These are phyloP conservation scores for Phytophthora crassamura DNA, from an alignment of 352 stramenopile genomes.

Conservation along the genomic window DNA sequence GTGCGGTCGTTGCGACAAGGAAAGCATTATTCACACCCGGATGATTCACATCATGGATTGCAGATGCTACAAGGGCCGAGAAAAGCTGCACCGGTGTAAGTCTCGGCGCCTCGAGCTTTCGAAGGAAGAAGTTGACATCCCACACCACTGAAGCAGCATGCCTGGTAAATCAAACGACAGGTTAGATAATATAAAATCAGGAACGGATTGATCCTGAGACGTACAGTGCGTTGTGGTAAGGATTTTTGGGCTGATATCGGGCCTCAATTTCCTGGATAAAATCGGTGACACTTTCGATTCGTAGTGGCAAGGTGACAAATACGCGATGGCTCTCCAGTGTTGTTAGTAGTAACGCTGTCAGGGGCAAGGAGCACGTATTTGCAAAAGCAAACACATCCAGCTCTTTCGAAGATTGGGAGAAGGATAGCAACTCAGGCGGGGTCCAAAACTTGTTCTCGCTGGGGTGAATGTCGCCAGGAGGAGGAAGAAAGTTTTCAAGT, in stretches of 20 bases:
- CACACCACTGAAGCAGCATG: constrained; percentile 77
- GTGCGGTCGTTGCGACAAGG: constrained; percentile 81
- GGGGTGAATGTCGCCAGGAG: constrained; percentile 5
- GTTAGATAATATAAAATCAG: constrained; percentile 1
- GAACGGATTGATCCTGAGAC: constrained; percentile 8
- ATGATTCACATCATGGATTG: constrained; percentile 94
- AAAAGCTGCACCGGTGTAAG: constrained; percentile 60
- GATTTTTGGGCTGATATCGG: constrained; percentile 75
- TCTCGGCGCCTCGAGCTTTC: constrained; percentile 44
- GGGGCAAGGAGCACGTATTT: constrained; percentile 47
- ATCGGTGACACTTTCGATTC: constrained; percentile 56
- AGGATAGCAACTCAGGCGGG: constrained; percentile 45
- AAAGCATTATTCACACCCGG: constrained; percentile 93
- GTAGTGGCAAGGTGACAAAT: constrained; percentile 62
- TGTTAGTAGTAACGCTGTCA: constrained; percentile 67
- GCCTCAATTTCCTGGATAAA: constrained; percentile 73
- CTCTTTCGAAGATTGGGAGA: constrained; percentile 46
- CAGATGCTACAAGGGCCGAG: constrained; percentile 88
- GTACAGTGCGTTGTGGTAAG: constrained; percentile 83
- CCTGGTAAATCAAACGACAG: constrained; percentile 31
- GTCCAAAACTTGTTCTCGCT: constrained; percentile 39
- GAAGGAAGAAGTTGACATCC: constrained; percentile 77
- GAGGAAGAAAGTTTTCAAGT: constrained; percentile 52
- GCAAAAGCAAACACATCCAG: constrained; percentile 65
- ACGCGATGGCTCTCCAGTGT: constrained; percentile 73